Conservation (phyloP, 2,329 filamentous ascomycete species). For the Mycosphaerella arachidis region DNA sequence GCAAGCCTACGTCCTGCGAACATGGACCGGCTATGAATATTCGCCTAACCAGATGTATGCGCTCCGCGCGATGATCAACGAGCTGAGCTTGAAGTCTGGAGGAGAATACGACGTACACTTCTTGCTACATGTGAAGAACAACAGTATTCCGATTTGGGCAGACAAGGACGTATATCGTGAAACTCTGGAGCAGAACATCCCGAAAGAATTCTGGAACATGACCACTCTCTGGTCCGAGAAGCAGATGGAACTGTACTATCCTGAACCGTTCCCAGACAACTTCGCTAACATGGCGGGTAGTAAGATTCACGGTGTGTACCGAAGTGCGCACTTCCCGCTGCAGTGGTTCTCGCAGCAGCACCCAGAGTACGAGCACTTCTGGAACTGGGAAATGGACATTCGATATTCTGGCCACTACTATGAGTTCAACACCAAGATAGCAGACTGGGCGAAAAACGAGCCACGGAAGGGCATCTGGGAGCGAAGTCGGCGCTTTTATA, state of each 20-base stretch:
- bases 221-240: constrained; percentile 90
- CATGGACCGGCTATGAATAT: constrained; percentile 79
- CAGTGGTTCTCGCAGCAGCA: constrained; percentile 51
- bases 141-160: constrained; percentile 71
- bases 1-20: constrained; percentile 78
- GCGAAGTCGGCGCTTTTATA: constrained; percentile 67
- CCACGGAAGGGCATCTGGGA: constrained; percentile 72
- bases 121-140: constrained; percentile 78
- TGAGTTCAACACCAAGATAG: constrained; percentile 66
- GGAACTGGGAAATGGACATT: constrained; percentile 90
- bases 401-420: constrained; percentile 79
- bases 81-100: constrained; percentile 73
- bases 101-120: constrained; percentile 84
- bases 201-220: constrained; percentile 81
- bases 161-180: constrained; percentile 64
- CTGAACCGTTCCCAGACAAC: constrained; percentile 76
- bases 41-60: constrained; percentile 74
- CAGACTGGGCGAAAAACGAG: constrained; percentile 61
- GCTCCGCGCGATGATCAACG: constrained; percentile 76
- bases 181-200: constrained; percentile 64
- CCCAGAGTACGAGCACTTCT: constrained; percentile 53
- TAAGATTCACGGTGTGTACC: constrained; percentile 86
- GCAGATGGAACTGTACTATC: constrained; percentile 87
- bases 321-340: constrained; percentile 51
- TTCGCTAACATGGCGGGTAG: constrained; percentile 56